Conservation (phyloP, 495 filamentous ascomycete genomes). For the Poronia punctata region DNA sequence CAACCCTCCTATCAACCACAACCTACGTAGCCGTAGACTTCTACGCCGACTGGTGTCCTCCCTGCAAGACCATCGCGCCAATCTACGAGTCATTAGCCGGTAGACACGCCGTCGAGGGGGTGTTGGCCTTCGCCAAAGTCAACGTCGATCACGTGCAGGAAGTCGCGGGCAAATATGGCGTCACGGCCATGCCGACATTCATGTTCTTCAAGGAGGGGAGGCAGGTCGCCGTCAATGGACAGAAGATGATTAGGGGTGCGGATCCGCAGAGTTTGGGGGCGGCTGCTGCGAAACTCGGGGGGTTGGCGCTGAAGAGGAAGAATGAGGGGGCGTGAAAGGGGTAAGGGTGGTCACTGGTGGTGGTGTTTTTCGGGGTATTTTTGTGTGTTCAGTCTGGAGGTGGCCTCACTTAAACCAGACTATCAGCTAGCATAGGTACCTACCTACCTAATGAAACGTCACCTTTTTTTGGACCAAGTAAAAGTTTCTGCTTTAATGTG, state of each 20-base stretch:
- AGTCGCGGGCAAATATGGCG: conserved; percentile 36
- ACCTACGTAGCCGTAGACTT: conserved; percentile 43
- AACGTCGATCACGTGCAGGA: conserved; percentile 49
- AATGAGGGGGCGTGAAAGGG: conserved; percentile 7
- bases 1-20: conserved; percentile 24
- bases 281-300: conserved; percentile 26
- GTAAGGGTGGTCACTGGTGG: no score
- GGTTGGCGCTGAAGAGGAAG: conserved; percentile 26
- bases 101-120: conserved; percentile 30
- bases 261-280: conserved; percentile 25
- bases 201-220: conserved; percentile 71
- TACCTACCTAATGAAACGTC: no score
- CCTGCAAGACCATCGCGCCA: conserved; percentile 63
- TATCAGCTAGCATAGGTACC: no score
- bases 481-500: no score
- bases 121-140: conserved; percentile 53
- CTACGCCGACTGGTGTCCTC: conserved; percentile 59
- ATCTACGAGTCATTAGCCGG: conserved; percentile 46
- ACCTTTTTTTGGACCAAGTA: no score
- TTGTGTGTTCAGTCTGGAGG: no score
- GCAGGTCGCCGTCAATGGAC: conserved; percentile 54
- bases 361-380: no score
- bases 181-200: conserved; percentile 72
- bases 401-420: no score
- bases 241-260: conserved; percentile 28